Evolutionary conservation across 192 early-diverging fungal genomes (phyloP).

Genomic region (Mortierella alpina): DNA sequence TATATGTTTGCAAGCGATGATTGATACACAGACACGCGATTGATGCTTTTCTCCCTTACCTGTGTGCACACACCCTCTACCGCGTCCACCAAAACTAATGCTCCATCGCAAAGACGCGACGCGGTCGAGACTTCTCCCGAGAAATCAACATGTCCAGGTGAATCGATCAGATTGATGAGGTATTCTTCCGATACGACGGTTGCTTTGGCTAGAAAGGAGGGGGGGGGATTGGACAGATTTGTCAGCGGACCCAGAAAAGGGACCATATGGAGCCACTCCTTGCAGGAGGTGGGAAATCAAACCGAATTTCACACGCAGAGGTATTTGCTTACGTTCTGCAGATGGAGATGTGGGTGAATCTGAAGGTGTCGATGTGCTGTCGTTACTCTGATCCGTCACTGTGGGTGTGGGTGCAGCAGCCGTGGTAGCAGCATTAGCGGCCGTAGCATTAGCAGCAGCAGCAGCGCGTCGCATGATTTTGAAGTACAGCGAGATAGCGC

Average conservation of each 20-base stretch:
- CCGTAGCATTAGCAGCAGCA: neutral
- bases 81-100: conserved; percentile 93
- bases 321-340: conserved; percentile 8
- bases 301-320: no score
- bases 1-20: neutral
- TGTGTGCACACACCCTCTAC: conserved; percentile 99
- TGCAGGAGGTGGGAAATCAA: no score
- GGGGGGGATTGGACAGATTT: neutral
- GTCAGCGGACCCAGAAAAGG: neutral
- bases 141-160: conserved; percentile 99
- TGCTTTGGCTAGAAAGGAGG: neutral
- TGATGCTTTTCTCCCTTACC: conserved; percentile 51
- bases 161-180: conserved; percentile 97
- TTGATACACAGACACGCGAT: neutral
- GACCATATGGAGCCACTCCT: no score
- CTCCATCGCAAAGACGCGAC: conserved; percentile 95
- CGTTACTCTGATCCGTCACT: conserved; percentile 38
- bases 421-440: neutral
- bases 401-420: neutral
- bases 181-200: conserved; percentile 69
- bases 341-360: neutral
- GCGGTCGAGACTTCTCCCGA: conserved; percentile 99
- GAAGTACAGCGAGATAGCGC: conserved; percentile 95
- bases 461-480: conserved; percentile 64
- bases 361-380: neutral